Evolutionary conservation across 176 grass and related monocot species (phyloP).

Genomic region (Miscanthus lutarioriparius): DNA sequence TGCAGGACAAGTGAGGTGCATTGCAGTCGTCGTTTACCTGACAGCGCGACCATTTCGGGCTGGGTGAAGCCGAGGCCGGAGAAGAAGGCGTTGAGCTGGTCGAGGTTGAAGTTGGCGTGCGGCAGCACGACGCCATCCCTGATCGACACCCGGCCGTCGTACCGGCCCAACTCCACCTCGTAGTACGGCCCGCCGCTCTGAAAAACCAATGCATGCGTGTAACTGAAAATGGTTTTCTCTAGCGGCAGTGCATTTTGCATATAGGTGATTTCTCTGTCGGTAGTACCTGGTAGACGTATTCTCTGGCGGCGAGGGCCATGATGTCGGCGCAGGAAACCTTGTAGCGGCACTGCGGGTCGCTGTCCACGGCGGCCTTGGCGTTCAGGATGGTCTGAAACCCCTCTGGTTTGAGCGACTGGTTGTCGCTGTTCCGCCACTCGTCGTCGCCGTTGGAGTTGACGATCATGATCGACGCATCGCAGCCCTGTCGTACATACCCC

Average conservation of each 20-base stretch:
- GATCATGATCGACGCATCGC: conserved; percentile 59
- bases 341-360: conserved; percentile 44
- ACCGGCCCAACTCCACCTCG: conserved; percentile 50
- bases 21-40: conserved; percentile 12
- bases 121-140: conserved; percentile 45
- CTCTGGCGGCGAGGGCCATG: conserved; percentile 50
- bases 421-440: conserved; percentile 47
- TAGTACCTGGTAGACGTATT: conserved; percentile 21
- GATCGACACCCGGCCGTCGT: conserved; percentile 48
- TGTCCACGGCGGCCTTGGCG: conserved; percentile 54
- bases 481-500: conserved; percentile 23
- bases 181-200: conserved; percentile 56
- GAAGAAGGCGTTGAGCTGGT: conserved; percentile 50
- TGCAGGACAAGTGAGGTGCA: not conserved
- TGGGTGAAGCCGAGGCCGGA: conserved; percentile 34
- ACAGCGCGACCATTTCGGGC: conserved; percentile 53
- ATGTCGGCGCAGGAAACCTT: conserved; percentile 63
- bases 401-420: conserved; percentile 47
- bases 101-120: conserved; percentile 40
- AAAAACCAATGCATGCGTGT: not conserved
- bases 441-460: conserved; percentile 49
- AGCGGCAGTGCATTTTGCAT: not conserved
- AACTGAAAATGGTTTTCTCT: not conserved
- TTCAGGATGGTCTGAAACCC: conserved; percentile 35
- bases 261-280: not conserved